Percentiles rank a stretch among this genome's conserved stretches.
These are phyloP conservation scores for Cornus florida DNA, from an alignment of 148 eudicot genomes.

Conservation along the genomic window DNA sequence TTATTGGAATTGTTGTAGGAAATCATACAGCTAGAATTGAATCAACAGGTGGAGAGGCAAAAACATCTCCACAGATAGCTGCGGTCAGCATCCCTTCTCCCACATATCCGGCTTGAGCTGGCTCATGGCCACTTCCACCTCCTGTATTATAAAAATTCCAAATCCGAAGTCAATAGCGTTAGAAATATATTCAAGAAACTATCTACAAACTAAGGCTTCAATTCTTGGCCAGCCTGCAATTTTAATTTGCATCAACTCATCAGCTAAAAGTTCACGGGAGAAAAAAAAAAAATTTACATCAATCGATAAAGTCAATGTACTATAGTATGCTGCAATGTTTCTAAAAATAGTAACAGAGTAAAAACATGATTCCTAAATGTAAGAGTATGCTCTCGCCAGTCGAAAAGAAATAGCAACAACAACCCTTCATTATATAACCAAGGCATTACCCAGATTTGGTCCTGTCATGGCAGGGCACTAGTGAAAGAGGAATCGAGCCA, in stretches of 20 bases:
- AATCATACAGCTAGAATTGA: conserved; percentile 87
- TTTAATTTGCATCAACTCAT: not conserved
- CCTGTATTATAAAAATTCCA: conserved; percentile 47
- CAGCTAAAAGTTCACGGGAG: not conserved
- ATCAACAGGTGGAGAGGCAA: conserved; percentile 92
- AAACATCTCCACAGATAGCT: conserved; percentile 95
- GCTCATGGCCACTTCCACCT: conserved; percentile 99
- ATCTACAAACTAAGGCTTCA: not conserved
- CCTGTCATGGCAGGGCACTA: no score
- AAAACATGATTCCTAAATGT: not conserved
- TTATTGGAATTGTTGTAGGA: conserved; percentile 4
- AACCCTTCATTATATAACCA: no score
- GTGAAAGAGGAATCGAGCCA: no score
- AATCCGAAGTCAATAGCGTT: not conserved
- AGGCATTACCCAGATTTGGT: no score
- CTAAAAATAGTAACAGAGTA: no score
- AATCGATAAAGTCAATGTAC: not conserved
- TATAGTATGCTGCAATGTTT: not conserved
- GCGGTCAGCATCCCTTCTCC: conserved; percentile 99
- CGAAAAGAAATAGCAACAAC: not conserved
- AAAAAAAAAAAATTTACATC: not conserved
- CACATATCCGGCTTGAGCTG: conserved; percentile 97
- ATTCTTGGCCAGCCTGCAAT: not conserved
- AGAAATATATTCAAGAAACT: not conserved
- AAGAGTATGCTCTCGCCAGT: not conserved